phyloP scores from a whole-genome alignment of 2,329 filamentous ascomycete species.

The Fusarium sp. region DNA sequence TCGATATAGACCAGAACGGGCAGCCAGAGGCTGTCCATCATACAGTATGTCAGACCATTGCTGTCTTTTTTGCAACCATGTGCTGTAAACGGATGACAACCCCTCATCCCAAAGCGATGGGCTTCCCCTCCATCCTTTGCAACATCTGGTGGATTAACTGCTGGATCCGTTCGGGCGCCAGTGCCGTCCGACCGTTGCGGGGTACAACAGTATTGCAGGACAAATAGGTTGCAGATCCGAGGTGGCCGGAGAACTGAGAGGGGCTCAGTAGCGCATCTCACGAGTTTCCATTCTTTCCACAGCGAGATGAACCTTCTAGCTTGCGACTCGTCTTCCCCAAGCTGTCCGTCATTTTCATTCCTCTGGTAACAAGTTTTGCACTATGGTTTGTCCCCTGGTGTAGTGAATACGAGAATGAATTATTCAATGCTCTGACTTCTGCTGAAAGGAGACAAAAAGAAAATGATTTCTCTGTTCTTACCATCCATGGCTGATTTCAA shows the following conservation, averaged over 20 bases:
- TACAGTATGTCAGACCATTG: background rate
- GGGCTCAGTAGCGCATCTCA: conserved; percentile 33
- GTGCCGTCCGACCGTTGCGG: conserved; percentile 47
- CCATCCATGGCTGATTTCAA: conserved; percentile 5
- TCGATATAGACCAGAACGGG: background rate
- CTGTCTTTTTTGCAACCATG: conserved; percentile 9
- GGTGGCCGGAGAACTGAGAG: conserved; percentile 37
- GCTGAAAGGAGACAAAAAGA: conserved; percentile 13
- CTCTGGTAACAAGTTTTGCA: conserved; percentile 14
- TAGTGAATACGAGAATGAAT: conserved; percentile 35
- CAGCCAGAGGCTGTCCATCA: background rate
- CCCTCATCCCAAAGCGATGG: conserved; percentile 24
- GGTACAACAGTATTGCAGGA: conserved; percentile 40
- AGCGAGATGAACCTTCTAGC: conserved; percentile 42
- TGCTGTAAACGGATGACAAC: conserved; percentile 20
- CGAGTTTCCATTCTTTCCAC: conserved; percentile 42
- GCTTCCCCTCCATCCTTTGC: conserved; percentile 27
- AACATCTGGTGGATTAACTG: conserved; percentile 23
- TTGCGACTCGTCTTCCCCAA: conserved; percentile 21
- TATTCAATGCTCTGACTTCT: conserved; percentile 12
- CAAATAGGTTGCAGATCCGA: conserved; percentile 48
- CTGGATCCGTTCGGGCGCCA: conserved; percentile 44
- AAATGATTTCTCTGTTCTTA: background rate
- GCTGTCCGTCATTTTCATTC: conserved; percentile 20
- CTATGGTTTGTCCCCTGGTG: conserved; percentile 17